Evolutionary conservation across 352 stramenopile species (phyloP), one percentile per base, ranked within the genome.

Genomic region (Phytophthora hibernalis): DNA sequence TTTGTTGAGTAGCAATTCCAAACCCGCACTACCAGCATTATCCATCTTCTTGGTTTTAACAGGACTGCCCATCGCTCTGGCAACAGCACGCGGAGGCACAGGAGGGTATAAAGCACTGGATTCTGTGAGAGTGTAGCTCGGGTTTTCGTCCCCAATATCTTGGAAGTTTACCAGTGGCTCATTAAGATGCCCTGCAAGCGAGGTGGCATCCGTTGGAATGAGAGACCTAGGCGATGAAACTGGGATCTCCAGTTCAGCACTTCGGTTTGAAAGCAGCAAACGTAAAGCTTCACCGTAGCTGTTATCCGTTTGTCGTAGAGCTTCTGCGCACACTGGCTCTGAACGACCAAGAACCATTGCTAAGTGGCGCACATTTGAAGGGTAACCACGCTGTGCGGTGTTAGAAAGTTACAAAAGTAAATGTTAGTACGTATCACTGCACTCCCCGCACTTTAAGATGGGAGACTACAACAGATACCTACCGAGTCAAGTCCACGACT

Each of bases 131-230:
- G 69, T 65, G 26, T 95, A 96, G 37, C 82, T 95, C 26, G 82
- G 75, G 42, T 96, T 96, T 53, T 96, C 87, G 12, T 93, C 86
- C 20, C 81, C 77, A 7, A 90, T 70, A 20, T 93, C 86, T 71
- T 94, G 85, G 5, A 89, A 78, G 24, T 76, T 87, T 45, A 85
- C 62, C 22, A 84, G 31, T 2, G 56, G 61, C 30, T 76, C 69
- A 20, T 31, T 58, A 44, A 26, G 21, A 21, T 64, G 31, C 5
- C 21, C 45, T n/a, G 22, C 62, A 50, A 30, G 1, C 12, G 38
- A 11, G 9, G n/a, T 24, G 15, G 5, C 22, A 43, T 54, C 60
- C 28, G 2, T 49, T 31, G 28, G 3, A 33, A 18, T 12, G 3
- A 48, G 13, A 57, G 51, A 33, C 24, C 72, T 76, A 10, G 50